Percentiles rank a stretch among this genome's conserved stretches.
These are phyloP conservation scores for Triadica sebifera DNA, from an alignment of 345 rosid genomes.

Conservation along the genomic window DNA sequence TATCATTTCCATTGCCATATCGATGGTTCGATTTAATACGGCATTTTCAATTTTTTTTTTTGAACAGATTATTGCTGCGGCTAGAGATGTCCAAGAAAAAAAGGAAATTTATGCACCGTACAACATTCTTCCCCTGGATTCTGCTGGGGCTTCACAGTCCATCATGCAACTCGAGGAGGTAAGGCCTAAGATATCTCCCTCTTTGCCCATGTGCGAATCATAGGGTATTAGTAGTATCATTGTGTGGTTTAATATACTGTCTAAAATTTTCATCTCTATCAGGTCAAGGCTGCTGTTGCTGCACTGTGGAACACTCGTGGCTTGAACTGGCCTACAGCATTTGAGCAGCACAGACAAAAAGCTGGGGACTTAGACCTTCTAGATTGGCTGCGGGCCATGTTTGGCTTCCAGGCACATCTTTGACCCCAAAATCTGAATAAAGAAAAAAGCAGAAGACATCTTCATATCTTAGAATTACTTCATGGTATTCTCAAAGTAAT, in stretches of 20 bases:
- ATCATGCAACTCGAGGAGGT: slow-evolving; percentile 98
- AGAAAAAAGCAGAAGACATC: slow-evolving; percentile 1
- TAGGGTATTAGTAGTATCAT: background rate
- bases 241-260: slow-evolving; percentile 18
- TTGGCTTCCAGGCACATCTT: slow-evolving; percentile 86
- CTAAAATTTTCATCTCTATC: slow-evolving; percentile 17
- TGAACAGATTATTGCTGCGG: slow-evolving; percentile 93
- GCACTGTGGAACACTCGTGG: slow-evolving; percentile 86
- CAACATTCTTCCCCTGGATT: slow-evolving; percentile 93
- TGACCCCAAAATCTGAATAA: slow-evolving; percentile 2
- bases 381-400: slow-evolving; percentile 97
- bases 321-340: slow-evolving; percentile 79
- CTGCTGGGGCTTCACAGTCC: slow-evolving; percentile 93
- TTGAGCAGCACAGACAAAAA: slow-evolving; percentile 84
- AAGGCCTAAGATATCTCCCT: slow-evolving; percentile 2
- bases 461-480: background rate
- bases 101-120: slow-evolving; percentile 94
- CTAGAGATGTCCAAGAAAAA: slow-evolving; percentile 97
- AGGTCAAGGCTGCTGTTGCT: slow-evolving; percentile 97
- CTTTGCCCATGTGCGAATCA: slow-evolving; percentile 13
- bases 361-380: slow-evolving; percentile 84
- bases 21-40: background rate
- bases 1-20: background rate
- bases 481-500: slow-evolving; percentile 16
- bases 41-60: slow-evolving; percentile 10